Evolutionary conservation across 768 basidiomycete species (phyloP), one percentile per base, ranked within the genome.

Genomic region (Naganishia vishniacii): DNA sequence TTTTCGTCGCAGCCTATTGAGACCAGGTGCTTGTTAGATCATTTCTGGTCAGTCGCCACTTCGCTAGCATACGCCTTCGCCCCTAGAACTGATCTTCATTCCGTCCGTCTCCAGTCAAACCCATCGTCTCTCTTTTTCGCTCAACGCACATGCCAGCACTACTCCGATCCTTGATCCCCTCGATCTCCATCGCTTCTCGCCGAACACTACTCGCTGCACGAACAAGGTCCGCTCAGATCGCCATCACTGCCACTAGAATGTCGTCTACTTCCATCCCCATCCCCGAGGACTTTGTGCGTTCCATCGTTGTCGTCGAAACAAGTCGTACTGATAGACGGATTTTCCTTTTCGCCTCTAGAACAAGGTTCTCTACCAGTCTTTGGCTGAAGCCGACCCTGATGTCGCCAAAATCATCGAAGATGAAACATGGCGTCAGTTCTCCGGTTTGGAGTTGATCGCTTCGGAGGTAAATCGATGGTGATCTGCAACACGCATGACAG

Each of bases 401-500:
- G 85, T 99, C 75, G 85, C 91, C 79, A 91, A 93, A 78, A 90
- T 99, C 82, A 89, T 99, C 81, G 92, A 98, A 82, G 71, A 78
- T 63, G 91, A 98, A 82, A 94, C 90, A 80, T 98, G 92, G 93
- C 82, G 94, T 71, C 94, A 97, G 82, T 94, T 87, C 78, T 89
- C 90, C 48, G 94, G 94, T 62, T 86, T 99, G 67, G 95, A 98
- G 81, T 88, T 99, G 76, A 98, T 99, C 75, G 95, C 95, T 60
- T 97, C 94, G 65, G 95, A 98, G 86, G 92, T 93, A 66, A 69
- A 81, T 67, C 18, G n/a, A n/a, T n/a, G n/a, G n/a, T 41, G 32
- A 16, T 48, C 64, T 18, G 15, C 26, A 25, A 23, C 60, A n/a
- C 31, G 23, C 7, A 8, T 37, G 34, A 32, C 31, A 32, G 53